Evolutionary conservation across 305 asterid species (phyloP).

Genomic region (Ruellia speciosa): DNA sequence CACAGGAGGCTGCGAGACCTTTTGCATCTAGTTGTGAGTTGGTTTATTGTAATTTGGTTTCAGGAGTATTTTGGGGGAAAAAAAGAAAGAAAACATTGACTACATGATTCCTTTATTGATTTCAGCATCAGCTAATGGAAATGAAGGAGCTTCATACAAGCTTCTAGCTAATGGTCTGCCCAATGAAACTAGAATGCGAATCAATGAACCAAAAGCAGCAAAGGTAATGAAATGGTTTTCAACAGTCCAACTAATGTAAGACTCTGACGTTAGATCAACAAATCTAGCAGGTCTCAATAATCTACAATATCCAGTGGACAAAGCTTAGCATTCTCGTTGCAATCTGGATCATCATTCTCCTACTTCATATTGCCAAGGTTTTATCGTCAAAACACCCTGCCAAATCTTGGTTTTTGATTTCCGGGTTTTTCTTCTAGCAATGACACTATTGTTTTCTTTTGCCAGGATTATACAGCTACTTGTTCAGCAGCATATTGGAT

Average conservation of each 20-base stretch:
- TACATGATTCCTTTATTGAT: conserved; percentile 5
- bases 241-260: not conserved
- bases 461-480: conserved; percentile 44
- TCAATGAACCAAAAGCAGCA: conserved; percentile 23
- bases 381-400: conserved; percentile 4
- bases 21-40: conserved; percentile 28
- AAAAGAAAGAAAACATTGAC: not conserved
- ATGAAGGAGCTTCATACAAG: conserved; percentile 41
- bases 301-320: conserved; percentile 54
- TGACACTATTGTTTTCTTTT: conserved; percentile 10
- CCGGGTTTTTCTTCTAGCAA: conserved; percentile 5
- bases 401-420: not conserved
- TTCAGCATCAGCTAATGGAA: conserved; percentile 31
- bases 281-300: conserved; percentile 34
- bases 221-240: conserved; percentile 28
- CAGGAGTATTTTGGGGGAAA: not conserved
- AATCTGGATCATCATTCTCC: conserved; percentile 49
- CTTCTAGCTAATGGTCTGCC: conserved; percentile 29
- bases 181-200: conserved; percentile 23
- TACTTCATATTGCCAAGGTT: conserved; percentile 57
- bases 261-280: conserved; percentile 7
- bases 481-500: conserved; percentile 57
- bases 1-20: conserved; percentile 61
- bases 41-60: conserved; percentile 5
- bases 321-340: conserved; percentile 43